Percentiles rank a stretch among this genome's conserved stretches.
These are phyloP conservation scores for Saccharomycopsis sp. DNA, from an alignment of 805 yeast species.

Conservation along the genomic window DNA sequence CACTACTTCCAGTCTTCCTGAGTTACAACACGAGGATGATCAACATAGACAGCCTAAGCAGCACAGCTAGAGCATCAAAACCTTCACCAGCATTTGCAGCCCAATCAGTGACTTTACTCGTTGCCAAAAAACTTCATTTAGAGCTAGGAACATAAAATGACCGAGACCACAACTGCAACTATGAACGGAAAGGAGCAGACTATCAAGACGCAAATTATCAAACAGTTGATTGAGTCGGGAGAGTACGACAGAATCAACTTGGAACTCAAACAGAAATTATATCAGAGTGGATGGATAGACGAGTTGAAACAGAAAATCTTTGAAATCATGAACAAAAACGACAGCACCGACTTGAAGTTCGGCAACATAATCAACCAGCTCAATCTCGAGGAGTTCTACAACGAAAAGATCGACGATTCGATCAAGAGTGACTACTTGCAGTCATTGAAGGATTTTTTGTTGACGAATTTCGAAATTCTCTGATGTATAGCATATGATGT, in stretches of 20 bases:
- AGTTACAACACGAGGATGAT: no score
- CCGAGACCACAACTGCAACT: neutral
- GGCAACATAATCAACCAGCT: conserved; percentile 11
- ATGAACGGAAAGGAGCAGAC: conserved; percentile 20
- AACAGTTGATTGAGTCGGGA: conserved; percentile 66
- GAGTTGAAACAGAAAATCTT: conserved; percentile 38
- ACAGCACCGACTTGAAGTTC: conserved; percentile 13
- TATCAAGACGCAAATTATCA: conserved; percentile 57
- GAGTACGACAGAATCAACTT: conserved; percentile 71
- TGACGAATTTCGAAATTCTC: conserved; percentile 16
- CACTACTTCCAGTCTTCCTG: no score
- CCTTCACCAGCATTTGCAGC: no score
- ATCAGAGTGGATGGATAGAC: conserved; percentile 84
- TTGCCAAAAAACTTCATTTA: no score
- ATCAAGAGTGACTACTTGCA: conserved; percentile 8
- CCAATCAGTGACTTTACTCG: no score
- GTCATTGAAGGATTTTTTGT: conserved; percentile 11
- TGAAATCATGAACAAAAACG: conserved; percentile 6
- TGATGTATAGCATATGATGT: no score
- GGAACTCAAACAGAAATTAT: conserved; percentile 53
- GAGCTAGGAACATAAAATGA: neutral
- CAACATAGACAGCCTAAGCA: no score
- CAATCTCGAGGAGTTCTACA: conserved; percentile 17
- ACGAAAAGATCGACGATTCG: conserved; percentile 9
- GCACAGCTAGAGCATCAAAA: no score